phyloP scores from a whole-genome alignment of 2,329 filamentous ascomycete species.

The Aspergillus sojae region DNA sequence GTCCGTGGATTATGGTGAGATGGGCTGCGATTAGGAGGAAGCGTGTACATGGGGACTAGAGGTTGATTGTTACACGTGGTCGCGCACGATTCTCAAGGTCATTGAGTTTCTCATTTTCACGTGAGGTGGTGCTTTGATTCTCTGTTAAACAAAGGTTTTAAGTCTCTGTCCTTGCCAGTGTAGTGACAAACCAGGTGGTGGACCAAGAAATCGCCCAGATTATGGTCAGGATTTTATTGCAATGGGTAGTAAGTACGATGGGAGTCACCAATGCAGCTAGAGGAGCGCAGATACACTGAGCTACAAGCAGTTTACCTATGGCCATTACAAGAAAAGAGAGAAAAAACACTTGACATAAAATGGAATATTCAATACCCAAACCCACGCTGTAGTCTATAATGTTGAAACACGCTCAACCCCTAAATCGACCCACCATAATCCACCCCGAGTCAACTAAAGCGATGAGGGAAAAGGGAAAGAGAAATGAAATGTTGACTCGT shows the following conservation, averaged over 20 bases:
- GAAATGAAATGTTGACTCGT: slow-evolving; percentile 14
- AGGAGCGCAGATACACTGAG: not conserved
- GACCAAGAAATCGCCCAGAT: not conserved
- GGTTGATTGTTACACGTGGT: not conserved
- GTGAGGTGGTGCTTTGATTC: not conserved
- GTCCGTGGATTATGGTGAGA: not conserved
- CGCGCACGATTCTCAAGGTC: not conserved
- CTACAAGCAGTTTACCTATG: not conserved
- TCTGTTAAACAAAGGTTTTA: not conserved
- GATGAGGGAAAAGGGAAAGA: slow-evolving; percentile 5
- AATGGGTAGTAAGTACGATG: not conserved
- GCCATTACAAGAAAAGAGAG: not conserved
- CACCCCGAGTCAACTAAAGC: slow-evolving; percentile 16
- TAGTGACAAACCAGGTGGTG: not conserved
- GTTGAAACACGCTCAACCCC: slow-evolving; percentile 18
- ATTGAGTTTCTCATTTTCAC: not conserved
- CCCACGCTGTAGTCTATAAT: slow-evolving; percentile 28
- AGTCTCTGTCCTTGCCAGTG: not conserved
- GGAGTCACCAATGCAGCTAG: not conserved
- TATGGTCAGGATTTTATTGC: not conserved
- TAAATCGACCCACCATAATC: slow-evolving; percentile 12
- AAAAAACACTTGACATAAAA: not conserved
- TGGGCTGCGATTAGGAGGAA: not conserved
- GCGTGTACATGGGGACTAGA: not conserved
- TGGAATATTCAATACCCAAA: slow-evolving; percentile 20